Conservation (phyloP, 139 green algal genomes). For the Haematococcus sp. region DNA sequence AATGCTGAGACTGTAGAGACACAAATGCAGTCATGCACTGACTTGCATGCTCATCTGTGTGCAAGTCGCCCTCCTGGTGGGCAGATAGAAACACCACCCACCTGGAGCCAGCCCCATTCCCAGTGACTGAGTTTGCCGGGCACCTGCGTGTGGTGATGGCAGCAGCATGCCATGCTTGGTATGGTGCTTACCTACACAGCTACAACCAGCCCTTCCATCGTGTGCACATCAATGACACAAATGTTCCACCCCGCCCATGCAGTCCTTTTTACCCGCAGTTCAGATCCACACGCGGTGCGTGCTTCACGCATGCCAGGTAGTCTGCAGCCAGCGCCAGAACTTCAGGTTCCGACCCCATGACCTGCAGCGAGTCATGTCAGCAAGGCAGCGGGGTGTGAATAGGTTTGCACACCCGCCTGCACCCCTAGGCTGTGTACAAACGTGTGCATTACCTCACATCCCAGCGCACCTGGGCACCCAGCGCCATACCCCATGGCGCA, state of each 20-base stretch:
- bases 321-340: conserved; percentile 45
- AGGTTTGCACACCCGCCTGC: not conserved
- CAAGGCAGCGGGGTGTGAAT: not conserved
- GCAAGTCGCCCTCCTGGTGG: too few species aligned
- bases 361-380: conserved; percentile 25
- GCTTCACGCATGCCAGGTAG: conserved; percentile 28
- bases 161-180: too few species aligned
- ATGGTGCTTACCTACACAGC: too few species aligned
- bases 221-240: too few species aligned
- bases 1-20: not conserved
- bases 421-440: too few species aligned
- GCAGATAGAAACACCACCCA: conserved; percentile 5
- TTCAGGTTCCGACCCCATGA: conserved; percentile 57
- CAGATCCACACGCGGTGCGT: conserved; percentile 63
- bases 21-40: conserved; percentile 9
- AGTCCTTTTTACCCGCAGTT: too few species aligned
- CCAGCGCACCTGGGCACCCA: conserved; percentile 26
- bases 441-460: too few species aligned
- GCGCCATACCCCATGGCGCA: conserved; percentile 15
- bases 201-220: too few species aligned
- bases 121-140: conserved; percentile 44
- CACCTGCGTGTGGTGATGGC: too few species aligned
- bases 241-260: too few species aligned
- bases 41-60: not conserved
- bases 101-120: conserved; percentile 55